A percentile compares a stretch with the other conserved stretches of the same genome.
These are phyloP conservation scores for Dipodascus albidus DNA, from an alignment of 805 yeast genomes.

Conservation along the genomic window DNA sequence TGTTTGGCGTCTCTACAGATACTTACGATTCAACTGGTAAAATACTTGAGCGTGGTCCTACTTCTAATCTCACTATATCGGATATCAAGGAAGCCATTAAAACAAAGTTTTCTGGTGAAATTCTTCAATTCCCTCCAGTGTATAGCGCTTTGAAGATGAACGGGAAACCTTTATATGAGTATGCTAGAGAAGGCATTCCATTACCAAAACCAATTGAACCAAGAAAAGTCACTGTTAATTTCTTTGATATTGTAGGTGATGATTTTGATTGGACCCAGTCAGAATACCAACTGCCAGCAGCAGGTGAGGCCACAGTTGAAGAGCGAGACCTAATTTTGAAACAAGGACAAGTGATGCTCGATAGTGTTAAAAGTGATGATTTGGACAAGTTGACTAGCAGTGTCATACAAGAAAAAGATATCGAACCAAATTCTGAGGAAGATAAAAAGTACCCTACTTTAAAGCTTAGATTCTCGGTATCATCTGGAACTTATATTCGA, in stretches of 20 bases:
- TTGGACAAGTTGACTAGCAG: not conserved
- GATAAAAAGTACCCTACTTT: constrained; percentile 29
- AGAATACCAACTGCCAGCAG: constrained; percentile 31
- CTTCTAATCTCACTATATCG: constrained; percentile 41
- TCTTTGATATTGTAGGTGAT: constrained; percentile 42
- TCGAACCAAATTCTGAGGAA: constrained; percentile 1
- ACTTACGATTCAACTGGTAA: constrained; percentile 93
- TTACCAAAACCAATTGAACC: constrained; percentile 75
- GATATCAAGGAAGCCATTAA: constrained; percentile 40
- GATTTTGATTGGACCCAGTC: constrained; percentile 42
- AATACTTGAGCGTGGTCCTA: constrained; percentile 45
- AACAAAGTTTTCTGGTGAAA: constrained; percentile 62
- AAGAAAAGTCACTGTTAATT: constrained; percentile 53
- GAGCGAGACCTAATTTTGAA: constrained; percentile 22
- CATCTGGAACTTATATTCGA: constrained; percentile 93
- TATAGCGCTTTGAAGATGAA: constrained; percentile 89
- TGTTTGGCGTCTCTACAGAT: constrained; percentile 83
- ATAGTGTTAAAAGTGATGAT: constrained; percentile 5
- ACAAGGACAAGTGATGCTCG: not conserved
- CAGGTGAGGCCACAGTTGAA: constrained; percentile 22
- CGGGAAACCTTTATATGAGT: constrained; percentile 89
- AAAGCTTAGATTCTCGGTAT: constrained; percentile 66
- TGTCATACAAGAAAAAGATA: not conserved
- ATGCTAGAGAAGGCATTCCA: constrained; percentile 80
- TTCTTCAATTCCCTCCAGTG: constrained; percentile 88